Evolutionary conservation across 2,329 filamentous ascomycete genomes (phyloP).

Genomic region (Talaromyces sp.): DNA sequence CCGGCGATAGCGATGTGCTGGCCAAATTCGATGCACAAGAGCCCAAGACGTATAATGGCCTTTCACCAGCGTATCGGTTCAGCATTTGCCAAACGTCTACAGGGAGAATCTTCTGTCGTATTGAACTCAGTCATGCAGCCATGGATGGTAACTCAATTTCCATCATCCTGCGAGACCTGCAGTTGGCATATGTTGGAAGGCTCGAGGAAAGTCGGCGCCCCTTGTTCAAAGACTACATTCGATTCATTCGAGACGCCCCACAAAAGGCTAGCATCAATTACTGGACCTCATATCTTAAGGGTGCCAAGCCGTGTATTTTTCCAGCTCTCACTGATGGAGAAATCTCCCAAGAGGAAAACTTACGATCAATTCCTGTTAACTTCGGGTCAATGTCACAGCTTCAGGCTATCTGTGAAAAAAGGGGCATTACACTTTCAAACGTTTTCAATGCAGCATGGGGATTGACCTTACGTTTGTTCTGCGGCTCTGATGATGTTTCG

Average conservation of each 20-base stretch:
- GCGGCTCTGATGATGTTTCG: slow-evolving; percentile 70
- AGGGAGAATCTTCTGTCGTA: slow-evolving; percentile 45
- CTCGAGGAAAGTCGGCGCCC: slow-evolving; percentile 40
- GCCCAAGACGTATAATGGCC: slow-evolving; percentile 28
- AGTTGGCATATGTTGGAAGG: slow-evolving; percentile 49
- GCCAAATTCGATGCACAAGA: slow-evolving; percentile 32
- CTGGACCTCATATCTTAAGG: slow-evolving; percentile 41
- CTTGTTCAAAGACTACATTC: slow-evolving; percentile 40
- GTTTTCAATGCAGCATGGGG: slow-evolving; percentile 73
- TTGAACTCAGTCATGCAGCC: slow-evolving; percentile 57
- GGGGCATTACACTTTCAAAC: slow-evolving; percentile 54
- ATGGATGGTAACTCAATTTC: slow-evolving; percentile 57
- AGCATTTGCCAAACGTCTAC: slow-evolving; percentile 47
- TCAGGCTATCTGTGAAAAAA: slow-evolving; percentile 43
- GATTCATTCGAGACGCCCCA: slow-evolving; percentile 31
- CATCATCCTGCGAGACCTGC: slow-evolving; percentile 51
- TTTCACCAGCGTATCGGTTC: slow-evolving; percentile 49
- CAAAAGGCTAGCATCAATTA: slow-evolving; percentile 36
- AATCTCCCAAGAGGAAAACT: slow-evolving; percentile 18
- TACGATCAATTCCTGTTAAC: slow-evolving; percentile 35
- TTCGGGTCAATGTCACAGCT: slow-evolving; percentile 34
- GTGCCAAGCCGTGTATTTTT: slow-evolving; percentile 40
- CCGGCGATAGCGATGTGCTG: slow-evolving; percentile 32
- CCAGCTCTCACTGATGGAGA: slow-evolving; percentile 38
- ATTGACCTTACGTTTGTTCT: slow-evolving; percentile 61